phyloP scores from a whole-genome alignment of 2,329 filamentous ascomycete species.

The Orbilia javanica region DNA sequence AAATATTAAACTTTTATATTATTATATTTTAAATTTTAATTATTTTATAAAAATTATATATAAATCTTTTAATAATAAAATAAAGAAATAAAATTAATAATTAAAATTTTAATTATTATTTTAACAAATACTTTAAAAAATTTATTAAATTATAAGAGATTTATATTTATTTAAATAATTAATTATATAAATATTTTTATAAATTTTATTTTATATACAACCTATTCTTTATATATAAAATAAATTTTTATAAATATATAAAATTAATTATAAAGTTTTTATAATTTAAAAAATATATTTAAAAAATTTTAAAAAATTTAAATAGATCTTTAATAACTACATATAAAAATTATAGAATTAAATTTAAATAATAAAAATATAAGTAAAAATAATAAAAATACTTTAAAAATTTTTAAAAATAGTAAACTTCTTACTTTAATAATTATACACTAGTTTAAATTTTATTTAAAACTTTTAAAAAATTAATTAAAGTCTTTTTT shows the following conservation, averaged over 20 bases:
- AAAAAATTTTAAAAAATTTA: neutral
- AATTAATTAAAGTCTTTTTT: neutral
- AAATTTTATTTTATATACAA: constrained; percentile 1
- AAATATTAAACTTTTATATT: neutral
- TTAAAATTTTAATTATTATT: neutral
- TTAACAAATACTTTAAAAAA: neutral
- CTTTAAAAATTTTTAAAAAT: neutral
- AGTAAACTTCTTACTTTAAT: neutral
- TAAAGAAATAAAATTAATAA: neutral
- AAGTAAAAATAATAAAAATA: neutral
- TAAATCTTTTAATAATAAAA: neutral
- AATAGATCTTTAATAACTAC: neutral
- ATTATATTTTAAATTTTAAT: neutral
- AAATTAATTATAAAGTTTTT: neutral
- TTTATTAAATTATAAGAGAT: neutral
- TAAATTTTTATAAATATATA: constrained; percentile 3
- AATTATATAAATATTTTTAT: neutral
- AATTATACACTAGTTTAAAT: neutral
- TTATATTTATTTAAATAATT: neutral
- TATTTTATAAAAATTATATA: neutral
- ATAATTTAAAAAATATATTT: neutral
- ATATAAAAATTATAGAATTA: neutral
- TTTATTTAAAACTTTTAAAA: neutral
- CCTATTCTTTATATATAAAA: constrained; percentile 11
- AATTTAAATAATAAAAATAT: neutral